Evolutionary conservation across 176 grass and related monocot species (phyloP).

Genomic region (Typha latifolia): DNA sequence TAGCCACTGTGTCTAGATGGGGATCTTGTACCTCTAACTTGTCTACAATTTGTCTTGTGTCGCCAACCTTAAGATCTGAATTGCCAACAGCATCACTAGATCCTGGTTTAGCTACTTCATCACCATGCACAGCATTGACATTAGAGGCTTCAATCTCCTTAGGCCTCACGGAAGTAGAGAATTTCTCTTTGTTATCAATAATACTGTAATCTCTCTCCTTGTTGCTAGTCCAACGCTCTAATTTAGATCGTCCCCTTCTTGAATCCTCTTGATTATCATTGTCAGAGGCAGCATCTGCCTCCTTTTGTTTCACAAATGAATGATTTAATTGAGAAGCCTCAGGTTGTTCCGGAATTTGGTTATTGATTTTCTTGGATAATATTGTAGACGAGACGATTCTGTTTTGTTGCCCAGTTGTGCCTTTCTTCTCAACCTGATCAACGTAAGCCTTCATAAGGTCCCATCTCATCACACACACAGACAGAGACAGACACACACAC

Average conservation of each 20-base stretch:
- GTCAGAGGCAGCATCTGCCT: constrained; percentile 59
- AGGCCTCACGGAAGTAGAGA: constrained; percentile 28
- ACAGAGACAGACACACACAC: background rate
- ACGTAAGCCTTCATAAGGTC: background rate
- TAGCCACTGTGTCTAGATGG: constrained; percentile 90
- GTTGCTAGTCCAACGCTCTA: constrained; percentile 91
- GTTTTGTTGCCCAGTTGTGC: constrained; percentile 42
- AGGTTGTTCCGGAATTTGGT: constrained; percentile 18
- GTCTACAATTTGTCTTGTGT: constrained; percentile 39
- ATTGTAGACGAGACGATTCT: constrained; percentile 26
- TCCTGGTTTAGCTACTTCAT: constrained; percentile 38
- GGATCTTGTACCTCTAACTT: constrained; percentile 55
- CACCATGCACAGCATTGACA: background rate
- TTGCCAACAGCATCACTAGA: constrained; percentile 26
- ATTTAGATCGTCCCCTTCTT: constrained; percentile 81
- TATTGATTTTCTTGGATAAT: constrained; percentile 38
- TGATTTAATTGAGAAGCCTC: constrained; percentile 27
- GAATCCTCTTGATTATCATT: constrained; percentile 68
- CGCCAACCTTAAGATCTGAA: constrained; percentile 39
- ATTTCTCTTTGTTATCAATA: constrained; percentile 26
- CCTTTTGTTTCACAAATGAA: constrained; percentile 42
- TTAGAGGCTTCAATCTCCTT: constrained; percentile 33
- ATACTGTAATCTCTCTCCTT: constrained; percentile 81
- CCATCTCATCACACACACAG: background rate
- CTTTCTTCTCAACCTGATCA: constrained; percentile 24